These are phyloP conservation scores for Rhizopogon sp. DNA, from an alignment of 768 basidiomycete genomes.

Conservation along the genomic window DNA sequence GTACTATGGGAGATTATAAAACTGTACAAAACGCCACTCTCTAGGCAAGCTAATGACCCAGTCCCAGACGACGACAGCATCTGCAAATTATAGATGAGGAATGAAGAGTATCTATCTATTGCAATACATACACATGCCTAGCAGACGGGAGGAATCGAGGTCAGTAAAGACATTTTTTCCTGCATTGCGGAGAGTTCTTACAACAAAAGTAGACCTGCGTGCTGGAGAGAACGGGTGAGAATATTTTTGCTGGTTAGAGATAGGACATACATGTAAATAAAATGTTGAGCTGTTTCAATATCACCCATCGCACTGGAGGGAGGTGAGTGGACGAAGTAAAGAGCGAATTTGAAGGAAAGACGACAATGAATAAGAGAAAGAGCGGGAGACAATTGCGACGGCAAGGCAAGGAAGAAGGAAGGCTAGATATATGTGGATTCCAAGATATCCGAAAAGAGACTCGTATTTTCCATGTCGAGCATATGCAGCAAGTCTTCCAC, in stretches of 20 bases:
- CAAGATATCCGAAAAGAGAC: constrained; percentile 13
- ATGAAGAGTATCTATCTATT: constrained; percentile 14
- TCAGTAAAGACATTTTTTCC: constrained; percentile 14
- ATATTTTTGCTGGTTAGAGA: neutral
- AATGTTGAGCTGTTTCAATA: constrained; percentile 59
- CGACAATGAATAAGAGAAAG: constrained; percentile 1
- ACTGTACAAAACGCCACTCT: constrained; percentile 71
- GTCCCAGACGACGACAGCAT: constrained; percentile 82
- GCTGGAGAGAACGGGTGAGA: constrained; percentile 22
- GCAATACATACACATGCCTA: constrained; percentile 64
- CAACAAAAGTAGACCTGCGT: constrained; percentile 83
- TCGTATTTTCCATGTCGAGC: neutral
- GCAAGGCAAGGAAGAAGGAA: constrained; percentile 19
- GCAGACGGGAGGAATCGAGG: constrained; percentile 22
- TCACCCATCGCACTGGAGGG: constrained; percentile 32
- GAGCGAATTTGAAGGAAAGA: constrained; percentile 6
- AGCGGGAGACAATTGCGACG: neutral
- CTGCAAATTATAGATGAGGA: constrained; percentile 29
- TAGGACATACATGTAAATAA: constrained; percentile 62
- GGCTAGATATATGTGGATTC: constrained; percentile 6
- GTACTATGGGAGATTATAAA: neutral
- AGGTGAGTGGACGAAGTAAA: constrained; percentile 8
- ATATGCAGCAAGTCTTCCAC: neutral
- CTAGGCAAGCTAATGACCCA: constrained; percentile 75
- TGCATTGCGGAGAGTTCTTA: constrained; percentile 31